Conservation (phyloP, 805 yeast species). For the Candida maesae region DNA sequence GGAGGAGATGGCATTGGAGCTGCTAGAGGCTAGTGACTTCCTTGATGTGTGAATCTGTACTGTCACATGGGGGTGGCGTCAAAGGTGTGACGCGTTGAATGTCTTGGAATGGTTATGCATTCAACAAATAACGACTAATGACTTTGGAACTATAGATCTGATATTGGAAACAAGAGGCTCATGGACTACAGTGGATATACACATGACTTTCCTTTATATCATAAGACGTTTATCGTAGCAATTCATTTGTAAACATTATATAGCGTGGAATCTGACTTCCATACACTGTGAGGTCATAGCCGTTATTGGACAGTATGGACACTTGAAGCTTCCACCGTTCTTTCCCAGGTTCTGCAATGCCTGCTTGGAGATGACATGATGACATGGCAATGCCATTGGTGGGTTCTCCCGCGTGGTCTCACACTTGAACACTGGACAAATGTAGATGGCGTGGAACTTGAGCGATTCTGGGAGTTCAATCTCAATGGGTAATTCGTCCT, state of each 20-base stretch:
- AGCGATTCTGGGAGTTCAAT: slow-evolving; percentile 49
- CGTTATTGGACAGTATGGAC: slow-evolving; percentile 67
- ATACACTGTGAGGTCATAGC: slow-evolving; percentile 39
- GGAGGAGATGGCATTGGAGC: slow-evolving; percentile 88
- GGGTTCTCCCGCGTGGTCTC: slow-evolving; percentile 55
- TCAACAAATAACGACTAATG: not conserved
- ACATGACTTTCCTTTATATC: no score
- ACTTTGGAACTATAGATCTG: not conserved
- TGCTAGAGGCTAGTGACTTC: slow-evolving; percentile 90
- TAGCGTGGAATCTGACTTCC: slow-evolving; percentile 37
- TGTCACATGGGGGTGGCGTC: slow-evolving; percentile 1
- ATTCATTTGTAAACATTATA: slow-evolving; percentile 7
- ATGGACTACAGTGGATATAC: no score
- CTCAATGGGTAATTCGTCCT: slow-evolving; percentile 60
- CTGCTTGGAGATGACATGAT: slow-evolving; percentile 57
- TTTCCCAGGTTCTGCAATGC: slow-evolving; percentile 46
- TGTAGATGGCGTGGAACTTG: slow-evolving; percentile 61
- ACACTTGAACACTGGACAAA: slow-evolving; percentile 68
- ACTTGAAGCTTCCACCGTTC: slow-evolving; percentile 49
- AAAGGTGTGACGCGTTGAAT: not conserved
- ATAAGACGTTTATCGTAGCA: no score
- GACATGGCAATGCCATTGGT: slow-evolving; percentile 60
- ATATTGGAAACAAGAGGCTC: no score
- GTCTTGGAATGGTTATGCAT: no score
- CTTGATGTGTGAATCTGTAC: slow-evolving; percentile 50